These are phyloP conservation scores for Fusarium austroafricanum DNA, from an alignment of 2,329 filamentous ascomycete genomes.

Conservation along the genomic window DNA sequence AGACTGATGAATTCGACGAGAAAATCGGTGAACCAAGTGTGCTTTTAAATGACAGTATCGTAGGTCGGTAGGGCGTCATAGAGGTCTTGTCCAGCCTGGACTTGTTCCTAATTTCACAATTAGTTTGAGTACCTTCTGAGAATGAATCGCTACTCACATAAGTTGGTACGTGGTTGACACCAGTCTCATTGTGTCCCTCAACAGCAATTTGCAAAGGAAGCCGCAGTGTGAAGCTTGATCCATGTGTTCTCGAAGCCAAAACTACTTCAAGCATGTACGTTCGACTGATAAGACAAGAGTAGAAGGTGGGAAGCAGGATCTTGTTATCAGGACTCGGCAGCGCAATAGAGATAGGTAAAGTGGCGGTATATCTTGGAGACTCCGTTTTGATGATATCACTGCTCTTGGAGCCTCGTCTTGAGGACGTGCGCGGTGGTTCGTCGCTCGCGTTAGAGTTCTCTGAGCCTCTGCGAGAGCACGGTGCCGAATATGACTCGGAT, in stretches of 20 bases:
- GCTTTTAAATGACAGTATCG: not conserved
- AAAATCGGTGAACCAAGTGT: not conserved
- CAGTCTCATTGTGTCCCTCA: not conserved
- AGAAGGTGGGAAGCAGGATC: conserved; percentile 30
- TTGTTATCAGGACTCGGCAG: conserved; percentile 24
- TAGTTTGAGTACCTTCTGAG: fast-evolving
- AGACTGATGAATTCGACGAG: too few species aligned
- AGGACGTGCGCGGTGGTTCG: not conserved
- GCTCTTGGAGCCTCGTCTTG: not conserved
- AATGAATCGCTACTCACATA: conserved; percentile 12
- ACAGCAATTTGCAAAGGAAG: conserved; percentile 29
- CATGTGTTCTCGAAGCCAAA: not conserved
- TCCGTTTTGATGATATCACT: conserved; percentile 10
- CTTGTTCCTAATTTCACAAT: not conserved
- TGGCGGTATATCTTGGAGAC: conserved; percentile 6
- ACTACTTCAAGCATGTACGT: conserved; percentile 19
- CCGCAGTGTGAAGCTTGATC: conserved; percentile 7
- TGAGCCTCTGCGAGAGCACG: conserved; percentile 14
- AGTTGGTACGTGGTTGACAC: conserved; percentile 12
- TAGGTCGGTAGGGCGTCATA: conserved; percentile 26
- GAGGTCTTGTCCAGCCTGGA: conserved; percentile 18
- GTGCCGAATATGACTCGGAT: not conserved
- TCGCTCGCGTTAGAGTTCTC: not conserved
- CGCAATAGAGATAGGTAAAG: conserved; percentile 3
- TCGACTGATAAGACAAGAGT: conserved; percentile 35